Evolutionary conservation across 225 moss, liverwort and hornwort genomes (phyloP).

Genomic region (Neckera pumila): DNA sequence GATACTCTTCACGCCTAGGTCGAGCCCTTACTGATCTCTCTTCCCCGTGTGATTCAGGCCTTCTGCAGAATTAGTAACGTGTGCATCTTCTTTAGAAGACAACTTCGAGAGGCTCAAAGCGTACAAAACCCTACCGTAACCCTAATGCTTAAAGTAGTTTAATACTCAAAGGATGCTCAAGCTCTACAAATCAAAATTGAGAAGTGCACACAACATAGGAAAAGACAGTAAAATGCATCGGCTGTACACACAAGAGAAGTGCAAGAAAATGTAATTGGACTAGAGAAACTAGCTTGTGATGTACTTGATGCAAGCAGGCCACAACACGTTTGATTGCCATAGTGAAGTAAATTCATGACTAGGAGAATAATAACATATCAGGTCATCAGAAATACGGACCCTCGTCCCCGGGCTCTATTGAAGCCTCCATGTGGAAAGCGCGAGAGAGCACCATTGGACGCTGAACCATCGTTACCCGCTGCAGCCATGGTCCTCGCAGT

Average conservation of each 20-base stretch:
- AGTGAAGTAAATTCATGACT: not conserved
- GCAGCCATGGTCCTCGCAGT: slow-evolving; percentile 18
- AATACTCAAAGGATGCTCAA: not conserved
- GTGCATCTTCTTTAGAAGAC: not conserved
- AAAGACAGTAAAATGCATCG: not conserved
- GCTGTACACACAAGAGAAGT: not conserved
- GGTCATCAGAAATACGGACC: slow-evolving; percentile 10
- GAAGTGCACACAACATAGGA: not conserved
- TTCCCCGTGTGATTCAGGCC: not conserved
- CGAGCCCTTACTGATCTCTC: slow-evolving; percentile 29
- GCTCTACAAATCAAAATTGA: not conserved
- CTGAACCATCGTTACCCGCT: not conserved
- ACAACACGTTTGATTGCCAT: not conserved
- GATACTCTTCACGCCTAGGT: slow-evolving; percentile 34
- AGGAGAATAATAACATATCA: not conserved
- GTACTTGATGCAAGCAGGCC: not conserved
- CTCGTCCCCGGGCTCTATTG: slow-evolving; percentile 10
- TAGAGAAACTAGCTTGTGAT: not conserved
- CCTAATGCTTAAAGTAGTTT: not conserved
- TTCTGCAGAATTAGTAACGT: not conserved
- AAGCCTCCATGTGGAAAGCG: not conserved
- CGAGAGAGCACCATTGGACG: not conserved
- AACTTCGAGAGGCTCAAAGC: not conserved
- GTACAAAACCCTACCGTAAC: not conserved
- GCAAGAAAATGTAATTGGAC: not conserved